Evolutionary conservation across 495 filamentous ascomycete genomes (phyloP).

Genomic region (Saxophila tyrrhenica): DNA sequence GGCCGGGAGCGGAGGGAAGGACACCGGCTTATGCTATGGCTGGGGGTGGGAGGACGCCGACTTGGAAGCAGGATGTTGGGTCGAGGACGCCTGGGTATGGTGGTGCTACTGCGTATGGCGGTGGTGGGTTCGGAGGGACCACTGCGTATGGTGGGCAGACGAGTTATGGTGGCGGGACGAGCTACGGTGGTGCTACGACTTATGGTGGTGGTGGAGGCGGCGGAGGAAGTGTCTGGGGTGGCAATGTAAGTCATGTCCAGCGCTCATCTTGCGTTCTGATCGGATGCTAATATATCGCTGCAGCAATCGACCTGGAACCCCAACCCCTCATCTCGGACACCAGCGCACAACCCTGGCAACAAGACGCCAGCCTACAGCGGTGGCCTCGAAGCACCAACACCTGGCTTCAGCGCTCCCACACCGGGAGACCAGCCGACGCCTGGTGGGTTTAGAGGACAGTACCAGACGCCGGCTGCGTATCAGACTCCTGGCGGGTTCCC

Average conservation of each 20-base stretch:
- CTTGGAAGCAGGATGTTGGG: conserved; percentile 46
- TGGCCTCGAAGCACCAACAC: conserved; percentile 20
- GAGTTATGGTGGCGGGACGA: conserved; percentile 13
- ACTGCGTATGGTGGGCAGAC: conserved; percentile 42
- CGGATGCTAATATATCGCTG: not conserved
- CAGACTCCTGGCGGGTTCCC: conserved; percentile 57
- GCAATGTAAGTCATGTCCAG: conserved; percentile 1
- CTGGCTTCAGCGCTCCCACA: conserved; percentile 39
- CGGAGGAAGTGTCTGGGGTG: conserved; percentile 17
- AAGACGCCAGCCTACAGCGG: conserved; percentile 44
- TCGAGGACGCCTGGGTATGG: conserved; percentile 13
- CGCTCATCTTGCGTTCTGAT: not conserved
- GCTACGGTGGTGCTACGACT: conserved; percentile 42
- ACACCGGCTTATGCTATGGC: conserved; percentile 26
- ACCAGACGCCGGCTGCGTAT: conserved; percentile 46
- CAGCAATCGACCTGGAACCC: conserved; percentile 28
- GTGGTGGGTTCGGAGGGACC: conserved; percentile 38
- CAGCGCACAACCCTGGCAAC: conserved; percentile 49
- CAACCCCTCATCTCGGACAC: conserved; percentile 42
- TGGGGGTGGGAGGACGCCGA: conserved; percentile 50
- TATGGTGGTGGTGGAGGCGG: conserved; percentile 30
- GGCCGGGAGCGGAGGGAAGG: conserved; percentile 33
- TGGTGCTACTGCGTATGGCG: conserved; percentile 15
- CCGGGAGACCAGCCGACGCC: conserved; percentile 47
- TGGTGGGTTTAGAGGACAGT: conserved; percentile 47